Base-by-base conservation (phyloP, 441 rosid genomes). In the Arabidopsis lyrata region DNA sequence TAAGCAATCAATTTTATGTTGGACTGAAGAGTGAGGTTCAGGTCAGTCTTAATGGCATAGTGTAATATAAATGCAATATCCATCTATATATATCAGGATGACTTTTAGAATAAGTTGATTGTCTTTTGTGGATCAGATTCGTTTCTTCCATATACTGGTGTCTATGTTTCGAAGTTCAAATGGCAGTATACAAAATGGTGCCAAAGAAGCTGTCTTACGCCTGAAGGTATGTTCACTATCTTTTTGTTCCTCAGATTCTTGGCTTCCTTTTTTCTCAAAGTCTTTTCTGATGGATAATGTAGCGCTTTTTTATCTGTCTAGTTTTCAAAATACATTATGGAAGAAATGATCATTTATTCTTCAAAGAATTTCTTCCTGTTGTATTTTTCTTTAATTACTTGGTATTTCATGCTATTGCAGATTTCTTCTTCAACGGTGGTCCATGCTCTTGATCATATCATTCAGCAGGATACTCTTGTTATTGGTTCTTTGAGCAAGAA, bases 181-280 rank as follows among this genome's bases (percentile, higher is more conserved):
- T 79, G 92, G 84, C 66, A 83, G 81, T 69, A 78, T 96, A 73
- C 99, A 88, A 64, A 81, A 82, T 81, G 90, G 89, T 68, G 83
- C 90, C 73, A 86, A 89, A 77, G 97, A 87, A 49, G 93, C 99
- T 49, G 36, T 94, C 71, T 78, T 88, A 78, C 93, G 88, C 47
- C 77, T 96, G 80, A 86, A 92, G 78, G 99, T 96, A 68, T 77
- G 83, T 77, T 78, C 66, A 45, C 70, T 69, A 77, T 55, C 73
- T 63, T 7, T 57, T 73, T 70, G 42, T 22, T 66, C 29, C 63
- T 31, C 36, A 15, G 52, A 35, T 68, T 60, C 61, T 68, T 76
- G 41, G 66, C 62, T 41, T 56, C 8, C 18, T 39, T 48, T 38
- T 63, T 31, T 34, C 4, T 22, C 10, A 27, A 9, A 15, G 53